Evolutionary conservation across 1,139 yeast species (phyloP).

Genomic region (Geotrichum fermentans): DNA sequence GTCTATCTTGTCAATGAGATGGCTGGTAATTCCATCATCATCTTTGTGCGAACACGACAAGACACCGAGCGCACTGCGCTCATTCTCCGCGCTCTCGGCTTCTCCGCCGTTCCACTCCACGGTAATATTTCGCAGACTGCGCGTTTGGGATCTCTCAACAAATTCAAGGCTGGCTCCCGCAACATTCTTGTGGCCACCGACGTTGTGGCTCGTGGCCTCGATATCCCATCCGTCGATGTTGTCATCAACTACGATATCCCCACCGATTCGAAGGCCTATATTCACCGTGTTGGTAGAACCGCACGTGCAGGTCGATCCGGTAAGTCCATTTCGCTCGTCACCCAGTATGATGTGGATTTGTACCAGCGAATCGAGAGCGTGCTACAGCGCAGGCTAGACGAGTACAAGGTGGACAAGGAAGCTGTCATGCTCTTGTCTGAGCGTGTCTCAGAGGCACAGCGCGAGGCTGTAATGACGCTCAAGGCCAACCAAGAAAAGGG

Average conservation of each 20-base stretch:
- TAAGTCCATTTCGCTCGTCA: slow-evolving; percentile 81
- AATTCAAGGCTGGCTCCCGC: slow-evolving; percentile 81
- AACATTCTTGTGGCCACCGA: slow-evolving; percentile 90
- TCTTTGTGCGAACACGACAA: slow-evolving; percentile 92
- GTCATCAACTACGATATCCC: slow-evolving; percentile 95
- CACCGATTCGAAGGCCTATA: slow-evolving; percentile 95
- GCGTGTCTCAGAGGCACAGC: slow-evolving; percentile 86
- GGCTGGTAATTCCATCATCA: slow-evolving; percentile 80
- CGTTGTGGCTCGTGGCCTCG: slow-evolving; percentile 97
- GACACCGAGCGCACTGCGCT: slow-evolving; percentile 89
- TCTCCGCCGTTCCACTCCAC: slow-evolving; percentile 86
- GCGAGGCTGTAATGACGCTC: slow-evolving; percentile 82
- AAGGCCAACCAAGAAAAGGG: slow-evolving; percentile 50
- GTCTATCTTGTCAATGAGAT: slow-evolving; percentile 77
- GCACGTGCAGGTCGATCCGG: slow-evolving; percentile 93
- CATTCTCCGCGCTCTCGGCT: slow-evolving; percentile 74
- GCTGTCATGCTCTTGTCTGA: slow-evolving; percentile 75
- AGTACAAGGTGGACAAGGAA: slow-evolving; percentile 75
- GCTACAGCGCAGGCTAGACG: slow-evolving; percentile 66
- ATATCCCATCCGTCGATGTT: slow-evolving; percentile 89
- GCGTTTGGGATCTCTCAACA: slow-evolving; percentile 85
- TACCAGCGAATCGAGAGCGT: slow-evolving; percentile 68
- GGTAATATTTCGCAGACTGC: slow-evolving; percentile 92
- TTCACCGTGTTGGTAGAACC: slow-evolving; percentile 97
- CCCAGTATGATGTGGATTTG: slow-evolving; percentile 90